Conservation (phyloP, 2,329 filamentous ascomycete genomes). For the Botrytis cinerea region DNA sequence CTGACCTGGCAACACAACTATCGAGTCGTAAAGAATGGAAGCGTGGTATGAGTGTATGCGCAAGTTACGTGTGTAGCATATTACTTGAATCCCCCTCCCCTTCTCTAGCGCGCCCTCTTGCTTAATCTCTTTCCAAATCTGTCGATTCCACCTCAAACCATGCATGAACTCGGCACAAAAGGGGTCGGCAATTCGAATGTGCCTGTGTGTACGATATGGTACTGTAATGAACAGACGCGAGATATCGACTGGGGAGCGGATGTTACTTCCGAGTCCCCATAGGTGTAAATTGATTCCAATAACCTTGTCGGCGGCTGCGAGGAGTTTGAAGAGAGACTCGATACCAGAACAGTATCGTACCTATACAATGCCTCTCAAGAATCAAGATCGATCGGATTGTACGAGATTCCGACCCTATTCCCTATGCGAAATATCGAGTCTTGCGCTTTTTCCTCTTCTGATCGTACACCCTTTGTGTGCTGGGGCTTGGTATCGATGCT, state of each 20-base stretch:
- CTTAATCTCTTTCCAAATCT: background rate
- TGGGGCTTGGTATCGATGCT: background rate
- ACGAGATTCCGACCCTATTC: background rate
- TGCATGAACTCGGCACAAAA: background rate
- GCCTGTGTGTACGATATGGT: background rate
- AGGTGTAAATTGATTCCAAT: background rate
- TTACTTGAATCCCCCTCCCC: background rate
- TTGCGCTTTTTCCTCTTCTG: background rate
- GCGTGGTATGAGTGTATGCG: background rate
- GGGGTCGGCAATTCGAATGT: background rate
- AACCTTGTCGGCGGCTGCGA: background rate
- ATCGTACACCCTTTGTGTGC: background rate
- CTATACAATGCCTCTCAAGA: background rate
- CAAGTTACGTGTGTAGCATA: background rate
- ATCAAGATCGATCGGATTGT: background rate
- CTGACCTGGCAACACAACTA: background rate
- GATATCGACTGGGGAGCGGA: background rate
- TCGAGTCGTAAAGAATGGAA: background rate
- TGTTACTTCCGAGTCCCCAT: background rate
- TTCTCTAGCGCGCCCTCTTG: background rate
- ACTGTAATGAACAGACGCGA: background rate
- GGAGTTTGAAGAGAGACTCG: background rate
- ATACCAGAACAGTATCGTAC: background rate
- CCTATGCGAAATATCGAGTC: background rate
- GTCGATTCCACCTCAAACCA: background rate